phyloP scores from a whole-genome alignment of 1,139 yeast genomes.

The Blastobotrys ciferrii region DNA sequence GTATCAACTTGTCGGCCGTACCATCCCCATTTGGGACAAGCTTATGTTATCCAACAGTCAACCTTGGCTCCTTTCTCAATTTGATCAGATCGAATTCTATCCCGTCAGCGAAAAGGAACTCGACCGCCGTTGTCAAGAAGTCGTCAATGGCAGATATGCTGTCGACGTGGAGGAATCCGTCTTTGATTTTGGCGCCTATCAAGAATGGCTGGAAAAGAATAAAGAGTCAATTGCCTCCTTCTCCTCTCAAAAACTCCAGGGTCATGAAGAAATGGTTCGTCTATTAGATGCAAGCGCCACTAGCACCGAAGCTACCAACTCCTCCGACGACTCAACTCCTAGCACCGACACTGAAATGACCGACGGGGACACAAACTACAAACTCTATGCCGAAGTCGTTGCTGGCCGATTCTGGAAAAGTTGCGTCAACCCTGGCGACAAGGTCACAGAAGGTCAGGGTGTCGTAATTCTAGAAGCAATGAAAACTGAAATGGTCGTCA shows the following conservation, averaged over 20 bases:
- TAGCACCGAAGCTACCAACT: background rate
- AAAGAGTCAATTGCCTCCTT: conserved; percentile 69
- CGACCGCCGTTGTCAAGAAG: conserved; percentile 67
- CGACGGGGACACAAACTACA: conserved; percentile 61
- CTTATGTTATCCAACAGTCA: conserved; percentile 63
- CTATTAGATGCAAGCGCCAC: conserved; percentile 14
- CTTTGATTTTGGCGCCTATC: conserved; percentile 78
- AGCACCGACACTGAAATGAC: conserved; percentile 52
- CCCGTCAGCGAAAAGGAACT: conserved; percentile 85
- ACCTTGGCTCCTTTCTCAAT: conserved; percentile 90
- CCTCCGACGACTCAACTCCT: conserved; percentile 29
- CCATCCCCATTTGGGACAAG: conserved; percentile 97
- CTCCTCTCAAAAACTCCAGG: conserved; percentile 71
- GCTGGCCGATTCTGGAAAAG: conserved; percentile 98
- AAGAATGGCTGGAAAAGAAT: conserved; percentile 74
- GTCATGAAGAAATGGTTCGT: conserved; percentile 47
- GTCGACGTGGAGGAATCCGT: conserved; percentile 74
- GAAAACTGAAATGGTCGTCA: conserved; percentile 95
- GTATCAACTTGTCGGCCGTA: conserved; percentile 92
- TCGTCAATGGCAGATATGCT: conserved; percentile 74
- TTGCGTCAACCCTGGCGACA: conserved; percentile 76
- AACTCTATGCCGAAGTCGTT: conserved; percentile 81
- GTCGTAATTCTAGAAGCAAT: conserved; percentile 91
- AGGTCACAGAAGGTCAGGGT: conserved; percentile 71
- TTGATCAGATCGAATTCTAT: conserved; percentile 91